These are phyloP conservation scores for Zygosaccharomyces bisporus DNA, from an alignment of 805 yeast species.

Conservation along the genomic window DNA sequence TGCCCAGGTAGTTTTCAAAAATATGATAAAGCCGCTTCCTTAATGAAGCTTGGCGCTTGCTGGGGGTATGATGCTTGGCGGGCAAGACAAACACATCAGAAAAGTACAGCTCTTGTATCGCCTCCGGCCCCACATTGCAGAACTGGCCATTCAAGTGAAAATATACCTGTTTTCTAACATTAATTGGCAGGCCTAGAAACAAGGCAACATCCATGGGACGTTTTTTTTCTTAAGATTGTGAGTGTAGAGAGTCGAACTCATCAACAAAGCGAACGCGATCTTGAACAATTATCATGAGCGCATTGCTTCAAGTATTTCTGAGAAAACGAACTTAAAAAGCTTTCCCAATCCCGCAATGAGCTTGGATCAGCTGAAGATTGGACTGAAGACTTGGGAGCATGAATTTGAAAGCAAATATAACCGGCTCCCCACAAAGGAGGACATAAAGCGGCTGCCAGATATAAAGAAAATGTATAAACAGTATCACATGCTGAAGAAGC, in stretches of 20 bases:
- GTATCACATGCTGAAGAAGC: slow-evolving; percentile 32
- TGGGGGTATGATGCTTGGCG: slow-evolving; percentile 5
- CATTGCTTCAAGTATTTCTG: neutral
- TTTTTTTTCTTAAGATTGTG: neutral
- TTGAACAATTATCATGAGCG: neutral
- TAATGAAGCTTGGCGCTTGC: slow-evolving; percentile 6
- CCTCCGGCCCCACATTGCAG: slow-evolving; percentile 10
- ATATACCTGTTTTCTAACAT: slow-evolving; percentile 27
- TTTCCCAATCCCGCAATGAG: slow-evolving; percentile 6
- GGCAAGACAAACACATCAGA: slow-evolving; percentile 5
- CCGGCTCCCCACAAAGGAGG: slow-evolving; percentile 46
- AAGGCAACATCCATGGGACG: slow-evolving; percentile 13
- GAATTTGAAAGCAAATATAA: slow-evolving; percentile 39
- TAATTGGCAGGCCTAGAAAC: slow-evolving; percentile 27
- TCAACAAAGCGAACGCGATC: neutral
- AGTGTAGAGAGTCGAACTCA: neutral
- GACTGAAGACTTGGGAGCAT: slow-evolving; percentile 56
- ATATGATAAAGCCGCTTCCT: slow-evolving; percentile 13
- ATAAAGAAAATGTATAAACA: slow-evolving; percentile 37
- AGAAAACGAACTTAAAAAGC: neutral
- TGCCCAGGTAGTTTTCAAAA: slow-evolving; percentile 22
- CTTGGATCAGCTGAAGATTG: slow-evolving; percentile 36
- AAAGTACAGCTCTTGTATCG: slow-evolving; percentile 10
- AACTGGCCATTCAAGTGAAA: slow-evolving; percentile 23
- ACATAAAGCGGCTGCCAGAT: slow-evolving; percentile 41